Evolutionary conservation across 768 basidiomycete genomes (phyloP).

Genomic region (Kwoniella dejecticola): DNA sequence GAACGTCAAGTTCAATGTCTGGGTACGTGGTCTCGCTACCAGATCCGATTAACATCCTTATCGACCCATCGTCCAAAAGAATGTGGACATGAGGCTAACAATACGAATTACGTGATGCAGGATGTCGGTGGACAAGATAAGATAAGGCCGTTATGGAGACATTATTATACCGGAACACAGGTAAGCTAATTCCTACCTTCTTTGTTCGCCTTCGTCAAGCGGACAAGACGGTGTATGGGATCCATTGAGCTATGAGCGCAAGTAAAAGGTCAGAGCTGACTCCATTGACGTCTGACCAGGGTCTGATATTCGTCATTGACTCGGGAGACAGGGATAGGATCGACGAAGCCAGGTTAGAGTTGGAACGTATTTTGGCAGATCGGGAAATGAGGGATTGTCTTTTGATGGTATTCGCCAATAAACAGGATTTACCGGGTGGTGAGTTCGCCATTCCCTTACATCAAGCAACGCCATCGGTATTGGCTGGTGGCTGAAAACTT

Average conservation of each 20-base stretch:
- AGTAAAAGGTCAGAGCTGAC: neutral
- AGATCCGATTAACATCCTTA: too few species aligned
- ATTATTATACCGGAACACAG: constrained; percentile 98
- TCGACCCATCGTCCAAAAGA: too few species aligned
- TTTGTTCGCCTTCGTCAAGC: too few species aligned
- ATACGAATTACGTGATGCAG: constrained; percentile 60
- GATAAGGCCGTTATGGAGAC: constrained; percentile 96
- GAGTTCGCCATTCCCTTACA: too few species aligned
- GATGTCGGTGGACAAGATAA: constrained; percentile 99
- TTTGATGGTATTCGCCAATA: constrained; percentile 97
- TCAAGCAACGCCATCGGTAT: too few species aligned
- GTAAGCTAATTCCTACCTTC: constrained; percentile 35
- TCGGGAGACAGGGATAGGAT: constrained; percentile 93
- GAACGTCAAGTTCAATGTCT: constrained; percentile 68
- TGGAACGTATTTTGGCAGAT: constrained; percentile 93
- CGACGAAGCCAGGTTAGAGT: constrained; percentile 92
- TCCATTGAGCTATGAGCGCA: too few species aligned
- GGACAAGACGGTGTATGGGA: too few species aligned
- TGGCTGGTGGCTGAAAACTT: too few species aligned
- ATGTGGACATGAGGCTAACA: too few species aligned
- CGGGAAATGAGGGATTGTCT: constrained; percentile 98
- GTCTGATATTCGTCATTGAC: constrained; percentile 96
- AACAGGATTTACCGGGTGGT: constrained; percentile 98
- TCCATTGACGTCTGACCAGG: constrained; percentile 57
- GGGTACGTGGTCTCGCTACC: constrained; percentile 37